Percentiles rank a stretch among this genome's conserved stretches.
phyloP scores from a whole-genome alignment of 257 asterid species.

The Solanum pinnatisectum region DNA sequence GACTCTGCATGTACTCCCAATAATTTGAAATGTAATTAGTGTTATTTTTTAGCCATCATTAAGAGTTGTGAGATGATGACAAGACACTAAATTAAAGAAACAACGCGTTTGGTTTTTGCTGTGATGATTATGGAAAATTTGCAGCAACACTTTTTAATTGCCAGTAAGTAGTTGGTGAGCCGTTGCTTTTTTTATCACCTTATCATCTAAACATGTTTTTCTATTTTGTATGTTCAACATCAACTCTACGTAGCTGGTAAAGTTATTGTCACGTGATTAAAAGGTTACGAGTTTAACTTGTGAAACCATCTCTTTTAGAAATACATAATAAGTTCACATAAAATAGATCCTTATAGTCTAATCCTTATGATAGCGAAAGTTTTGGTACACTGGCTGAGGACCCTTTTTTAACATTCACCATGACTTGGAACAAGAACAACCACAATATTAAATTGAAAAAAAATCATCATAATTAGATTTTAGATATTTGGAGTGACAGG shows the following conservation, averaged over 20 bases:
- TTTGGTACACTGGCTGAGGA: accelerated
- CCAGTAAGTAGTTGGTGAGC: neutral
- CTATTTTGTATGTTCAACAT: neutral
- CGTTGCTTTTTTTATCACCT: neutral
- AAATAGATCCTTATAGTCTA: neutral
- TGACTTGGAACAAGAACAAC: neutral
- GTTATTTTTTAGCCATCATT: neutral
- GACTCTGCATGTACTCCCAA: neutral
- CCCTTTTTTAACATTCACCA: neutral
- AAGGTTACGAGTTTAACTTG: neutral
- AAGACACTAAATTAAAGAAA: neutral
- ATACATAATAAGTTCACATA: neutral
- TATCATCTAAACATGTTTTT: neutral
- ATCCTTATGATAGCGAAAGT: neutral
- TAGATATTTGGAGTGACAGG: neutral
- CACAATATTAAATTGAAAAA: neutral
- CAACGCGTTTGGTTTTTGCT: constrained; percentile 5
- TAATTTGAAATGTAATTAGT: neutral
- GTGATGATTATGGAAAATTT: neutral
- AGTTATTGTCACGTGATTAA: neutral
- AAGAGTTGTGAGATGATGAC: neutral
- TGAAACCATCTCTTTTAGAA: neutral
- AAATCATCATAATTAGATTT: neutral
- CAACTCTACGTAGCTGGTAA: neutral
- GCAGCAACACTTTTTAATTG: neutral